Base-by-base conservation (phyloP, 805 yeast species). In the Wickerhamomyces sydowiorum region DNA sequence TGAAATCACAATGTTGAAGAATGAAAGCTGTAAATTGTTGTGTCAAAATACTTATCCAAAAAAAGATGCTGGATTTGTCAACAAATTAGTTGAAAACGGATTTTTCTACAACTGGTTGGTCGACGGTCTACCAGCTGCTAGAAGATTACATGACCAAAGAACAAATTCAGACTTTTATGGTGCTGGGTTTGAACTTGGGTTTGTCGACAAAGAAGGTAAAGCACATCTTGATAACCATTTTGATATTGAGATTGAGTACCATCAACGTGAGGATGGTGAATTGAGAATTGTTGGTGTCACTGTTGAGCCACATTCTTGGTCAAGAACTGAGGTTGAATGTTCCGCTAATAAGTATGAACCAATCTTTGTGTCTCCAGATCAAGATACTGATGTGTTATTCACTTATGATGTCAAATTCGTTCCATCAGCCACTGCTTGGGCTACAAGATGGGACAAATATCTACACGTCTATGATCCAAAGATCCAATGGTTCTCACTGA, bases 371-470 rank as follows among this genome's bases (percentile, higher is more conserved):
- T 66, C 65, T 38, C 73, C 73, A 38, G 73, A 72, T 18, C 59
- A 58, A 13, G 79, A 73, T 28, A 73, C 81, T 6, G 59, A 61
- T 1, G 95, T 91, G n/a, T 59, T 71, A 17, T 93, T 79, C 67
- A 77, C 96, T n/a, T 93, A 93, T 64, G 81, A 93, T 2, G 93
- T 91, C 17, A 66, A 60, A 28, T 93, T 91, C 72, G 61, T 66
- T 18, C 75, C 75, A 41, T 82, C 91, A 8, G 71, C 69, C 6
- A 86, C 93, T 3, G 78, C 80, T 4, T 93, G 98, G 98, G 98
- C 97, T 27, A 91, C 98, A 3, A 81, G 99, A 67, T 93, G 99
- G 99, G 99, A 93, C 64, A 87, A 88, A 64, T 93, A 93, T 61
- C 71, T 93, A 56, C 95, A 87, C 54, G 93, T 86, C 20, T 85